Evolutionary conservation across 148 eudicot species (phyloP).

Genomic region (Pouteria glomerata): DNA sequence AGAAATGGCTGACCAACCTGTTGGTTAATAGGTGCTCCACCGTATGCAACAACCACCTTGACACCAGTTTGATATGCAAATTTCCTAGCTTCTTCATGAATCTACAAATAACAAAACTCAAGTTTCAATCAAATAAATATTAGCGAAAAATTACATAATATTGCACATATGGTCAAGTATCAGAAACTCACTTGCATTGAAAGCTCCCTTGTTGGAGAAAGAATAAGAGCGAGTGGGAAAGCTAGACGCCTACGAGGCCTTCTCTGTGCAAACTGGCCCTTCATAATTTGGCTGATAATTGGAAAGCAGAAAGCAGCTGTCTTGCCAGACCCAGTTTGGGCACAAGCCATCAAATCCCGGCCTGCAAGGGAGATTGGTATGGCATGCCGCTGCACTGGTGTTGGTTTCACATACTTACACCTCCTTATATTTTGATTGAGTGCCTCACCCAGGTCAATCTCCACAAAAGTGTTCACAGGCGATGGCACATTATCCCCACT

Average conservation of each 20-base stretch:
- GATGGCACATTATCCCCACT: constrained; percentile 50
- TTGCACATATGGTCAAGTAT: not conserved
- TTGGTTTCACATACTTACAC: constrained; percentile 55
- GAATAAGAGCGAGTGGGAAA: constrained; percentile 50
- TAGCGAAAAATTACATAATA: not conserved
- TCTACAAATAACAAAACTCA: too few relatives aligned
- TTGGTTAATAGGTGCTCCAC: too few relatives aligned
- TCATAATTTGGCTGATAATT: constrained; percentile 48
- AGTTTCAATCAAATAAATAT: too few relatives aligned
- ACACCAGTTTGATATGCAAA: too few relatives aligned
- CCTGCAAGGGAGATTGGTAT: constrained; percentile 44
- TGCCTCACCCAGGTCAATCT: constrained; percentile 49
- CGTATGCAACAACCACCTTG: too few relatives aligned
- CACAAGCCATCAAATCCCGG: constrained; percentile 54
- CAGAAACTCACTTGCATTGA: constrained; percentile 38
- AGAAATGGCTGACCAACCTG: too few relatives aligned
- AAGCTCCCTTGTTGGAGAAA: constrained; percentile 53
- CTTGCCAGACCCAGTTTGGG: constrained; percentile 52
- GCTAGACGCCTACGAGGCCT: constrained; percentile 43
- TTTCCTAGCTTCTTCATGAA: too few relatives aligned
- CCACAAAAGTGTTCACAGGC: constrained; percentile 43
- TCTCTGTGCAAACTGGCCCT: constrained; percentile 27
- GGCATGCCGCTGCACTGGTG: constrained; percentile 48
- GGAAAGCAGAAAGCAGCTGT: constrained; percentile 58
- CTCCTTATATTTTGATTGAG: constrained; percentile 43